Base-by-base conservation (phyloP, 2,329 filamentous ascomycete genomes). In the Pyricularia sp. region DNA sequence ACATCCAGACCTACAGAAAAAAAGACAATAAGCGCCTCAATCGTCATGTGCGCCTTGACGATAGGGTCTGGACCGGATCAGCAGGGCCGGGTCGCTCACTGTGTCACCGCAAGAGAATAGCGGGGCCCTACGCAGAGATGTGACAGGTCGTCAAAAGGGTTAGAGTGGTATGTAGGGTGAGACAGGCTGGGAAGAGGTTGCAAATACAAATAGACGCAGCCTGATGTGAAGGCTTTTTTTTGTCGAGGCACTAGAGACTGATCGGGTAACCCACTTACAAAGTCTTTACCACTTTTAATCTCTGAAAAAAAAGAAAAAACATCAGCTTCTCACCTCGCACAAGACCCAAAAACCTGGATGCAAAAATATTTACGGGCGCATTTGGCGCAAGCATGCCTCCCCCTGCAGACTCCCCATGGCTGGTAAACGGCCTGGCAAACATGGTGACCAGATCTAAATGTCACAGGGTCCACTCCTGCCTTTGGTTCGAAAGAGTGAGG, bases 61-160 rank as follows among this genome's bases (percentile, higher is more conserved):
- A 28, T 28, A 63, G 59, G 59, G 59, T 63, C 59, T 28, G 59
- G 59, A 63, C 59, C 59, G 59, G 59, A 63, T 63, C 59, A 63
- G 59, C 59, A 63, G 25, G 59, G 59, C 59, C 59, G 59, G 25
- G 12, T 14, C 59, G 5, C 25, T 17, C 59, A 28, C 25, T 17
- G 59, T 63, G 25, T 63, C 25, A 63, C 59, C 26, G 0, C 3
- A 14, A 36, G 33, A 26, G 26, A 28, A 63, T 17, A 30, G 59
- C 25, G 59, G 58, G 58, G 58, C 58, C 12, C 25, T 61, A 26
- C 30, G 25, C 59, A 28, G 59, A 63, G 11, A 17, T 28, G 25
- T 28, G 25, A 63, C 25, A 28, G 59, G 25, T 28, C 17, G 59
- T 17, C 59, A 20, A 26, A 26, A 63, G 59, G 59, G 59, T 63